Percentiles rank a stretch among this genome's conserved stretches.
Conservation (phyloP, 495 filamentous ascomycete species). For the Aspergillus funiculosus region DNA sequence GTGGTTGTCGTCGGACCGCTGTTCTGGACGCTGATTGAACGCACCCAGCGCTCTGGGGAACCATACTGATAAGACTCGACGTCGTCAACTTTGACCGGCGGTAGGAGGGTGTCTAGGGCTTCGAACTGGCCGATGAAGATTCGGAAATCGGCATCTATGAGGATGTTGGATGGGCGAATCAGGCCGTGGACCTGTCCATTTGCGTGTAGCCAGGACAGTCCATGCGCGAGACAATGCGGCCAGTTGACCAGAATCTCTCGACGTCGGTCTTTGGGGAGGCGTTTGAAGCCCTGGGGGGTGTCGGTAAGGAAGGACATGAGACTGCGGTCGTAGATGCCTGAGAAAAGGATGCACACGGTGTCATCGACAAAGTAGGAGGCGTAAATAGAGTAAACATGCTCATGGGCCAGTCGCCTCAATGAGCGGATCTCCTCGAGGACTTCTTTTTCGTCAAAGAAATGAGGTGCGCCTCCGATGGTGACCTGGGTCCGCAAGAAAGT, state of each 20-base stretch:
- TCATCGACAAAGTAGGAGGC: slow-evolving; percentile 72
- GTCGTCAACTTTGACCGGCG: slow-evolving; percentile 52
- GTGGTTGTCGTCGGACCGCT: slow-evolving; percentile 17
- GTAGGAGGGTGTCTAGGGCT: slow-evolving; percentile 51
- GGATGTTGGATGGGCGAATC: slow-evolving; percentile 77
- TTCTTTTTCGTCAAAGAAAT: slow-evolving; percentile 56
- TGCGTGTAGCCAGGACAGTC: slow-evolving; percentile 69
- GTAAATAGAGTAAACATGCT: slow-evolving; percentile 75
- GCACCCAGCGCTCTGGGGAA: slow-evolving; percentile 71
- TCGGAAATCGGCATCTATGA: slow-evolving; percentile 63
- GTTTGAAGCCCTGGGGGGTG: slow-evolving; percentile 60
- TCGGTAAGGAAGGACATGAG: slow-evolving; percentile 72
- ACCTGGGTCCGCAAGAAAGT: slow-evolving; percentile 69
- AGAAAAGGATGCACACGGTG: slow-evolving; percentile 69
- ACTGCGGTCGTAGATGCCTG: slow-evolving; percentile 67
- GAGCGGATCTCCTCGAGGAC: slow-evolving; percentile 64
- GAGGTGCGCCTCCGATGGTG: slow-evolving; percentile 52
- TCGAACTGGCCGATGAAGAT: slow-evolving; percentile 73
- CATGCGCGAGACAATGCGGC: slow-evolving; percentile 81
- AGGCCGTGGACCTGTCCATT: slow-evolving; percentile 68
- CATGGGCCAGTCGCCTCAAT: slow-evolving; percentile 60
- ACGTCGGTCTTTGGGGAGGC: slow-evolving; percentile 64
- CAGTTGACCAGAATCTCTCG: slow-evolving; percentile 68
- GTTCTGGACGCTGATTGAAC: slow-evolving; percentile 34
- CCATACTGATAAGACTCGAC: slow-evolving; percentile 84